Conservation (phyloP, 371 early-diverging fungal species). For the Apophysomyces trapeziformis region DNA sequence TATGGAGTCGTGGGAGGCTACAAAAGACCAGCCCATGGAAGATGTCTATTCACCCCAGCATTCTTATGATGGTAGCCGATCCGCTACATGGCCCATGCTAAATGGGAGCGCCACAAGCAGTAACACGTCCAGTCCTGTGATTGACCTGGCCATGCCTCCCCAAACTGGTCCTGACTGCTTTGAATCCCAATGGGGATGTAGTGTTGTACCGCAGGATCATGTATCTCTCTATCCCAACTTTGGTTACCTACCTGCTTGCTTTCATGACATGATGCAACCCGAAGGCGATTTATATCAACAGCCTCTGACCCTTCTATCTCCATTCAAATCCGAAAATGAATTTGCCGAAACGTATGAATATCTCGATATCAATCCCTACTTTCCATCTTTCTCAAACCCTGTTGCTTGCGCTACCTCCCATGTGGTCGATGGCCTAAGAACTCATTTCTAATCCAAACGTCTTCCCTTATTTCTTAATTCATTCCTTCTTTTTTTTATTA, state of each 20-base stretch:
- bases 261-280: neutral
- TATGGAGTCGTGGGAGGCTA: slow-evolving; percentile 3
- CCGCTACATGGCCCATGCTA: neutral
- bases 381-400: neutral
- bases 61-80: neutral
- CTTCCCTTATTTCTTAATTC: no score
- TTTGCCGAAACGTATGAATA: neutral
- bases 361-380: neutral
- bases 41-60: slow-evolving; percentile 1
- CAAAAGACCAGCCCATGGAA: neutral
- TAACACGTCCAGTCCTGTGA: slow-evolving; percentile 3
- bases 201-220: neutral
- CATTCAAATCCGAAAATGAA: neutral
- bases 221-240: neutral
- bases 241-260: neutral
- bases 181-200: neutral
- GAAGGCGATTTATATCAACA: neutral
- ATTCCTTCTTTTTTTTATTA: no score
- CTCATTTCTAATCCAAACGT: neutral
- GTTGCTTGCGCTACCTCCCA: neutral
- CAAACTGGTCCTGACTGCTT: neutral
- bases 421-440: neutral
- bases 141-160: neutral
- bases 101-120: slow-evolving; percentile 3
- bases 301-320: neutral